phyloP scores from a whole-genome alignment of 805 yeast species.

The Metschnikowia reukaufii region DNA sequence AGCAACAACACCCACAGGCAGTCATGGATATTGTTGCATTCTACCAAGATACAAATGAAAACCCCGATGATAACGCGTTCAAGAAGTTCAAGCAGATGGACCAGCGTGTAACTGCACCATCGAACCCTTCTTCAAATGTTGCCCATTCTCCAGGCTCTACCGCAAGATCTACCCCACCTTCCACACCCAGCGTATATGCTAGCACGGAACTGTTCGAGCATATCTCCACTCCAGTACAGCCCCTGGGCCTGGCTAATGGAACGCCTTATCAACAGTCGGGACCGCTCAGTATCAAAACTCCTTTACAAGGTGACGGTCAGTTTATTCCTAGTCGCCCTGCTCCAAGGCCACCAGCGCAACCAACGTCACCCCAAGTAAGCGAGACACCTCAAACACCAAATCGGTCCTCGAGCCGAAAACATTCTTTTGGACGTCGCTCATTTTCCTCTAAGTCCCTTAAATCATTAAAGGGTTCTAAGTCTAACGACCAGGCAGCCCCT shows the following conservation, averaged over 20 bases:
- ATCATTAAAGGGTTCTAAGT: conserved; percentile 16
- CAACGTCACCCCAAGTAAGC: conserved; percentile 15
- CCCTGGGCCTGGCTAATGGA: not conserved
- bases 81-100: conserved; percentile 39
- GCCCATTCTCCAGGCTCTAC: conserved; percentile 26
- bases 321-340: conserved; percentile 70
- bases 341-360: conserved; percentile 51
- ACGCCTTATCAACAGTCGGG: not conserved
- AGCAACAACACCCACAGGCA: conserved; percentile 89
- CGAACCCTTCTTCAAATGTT: not conserved
- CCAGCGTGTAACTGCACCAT: conserved; percentile 6
- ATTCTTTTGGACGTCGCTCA: conserved; percentile 24
- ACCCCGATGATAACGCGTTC: conserved; percentile 44
- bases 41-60: conserved; percentile 59
- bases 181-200: conserved; percentile 24
- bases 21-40: conserved; percentile 89
- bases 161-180: conserved; percentile 29
- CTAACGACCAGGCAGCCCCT: conserved; percentile 18
- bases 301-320: conserved; percentile 31
- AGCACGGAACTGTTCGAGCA: conserved; percentile 16
- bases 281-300: not conserved
- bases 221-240: conserved; percentile 9
- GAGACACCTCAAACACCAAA: conserved; percentile 16
- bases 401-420: conserved; percentile 8
- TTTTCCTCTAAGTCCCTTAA: conserved; percentile 40